Evolutionary conservation across 805 yeast genomes (phyloP), one percentile per base, ranked within the genome.

Genomic region (Tetrapisispora phaffii): DNA sequence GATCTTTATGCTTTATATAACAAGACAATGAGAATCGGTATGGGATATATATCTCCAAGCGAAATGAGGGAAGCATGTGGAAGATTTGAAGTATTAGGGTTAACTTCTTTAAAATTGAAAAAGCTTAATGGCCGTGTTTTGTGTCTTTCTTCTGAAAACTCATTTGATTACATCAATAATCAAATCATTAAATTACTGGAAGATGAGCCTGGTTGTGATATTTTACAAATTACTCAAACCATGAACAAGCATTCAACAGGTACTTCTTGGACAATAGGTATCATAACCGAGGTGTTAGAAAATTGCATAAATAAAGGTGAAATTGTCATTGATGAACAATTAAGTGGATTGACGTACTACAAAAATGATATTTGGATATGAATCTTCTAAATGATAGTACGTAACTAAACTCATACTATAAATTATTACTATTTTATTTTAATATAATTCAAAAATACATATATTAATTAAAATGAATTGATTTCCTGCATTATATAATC

Each of bases 1-100:
- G 90, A 83, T 53, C 56, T 83, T 17, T 84, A 72, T 60, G 77
- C 81, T 0, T 50, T 77, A 22, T 83, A 79, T 63, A 83, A 83
- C 52, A 69, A 82, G 48, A 72, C 82, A 0, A 70, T 85, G 51
- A 79, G 86, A 7, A 67, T 76, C 23, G 83, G 82, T 1, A 70
- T 77, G 8, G 82, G 81, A 40, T 69, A 87, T 34, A 73, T 89
- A 1, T 72, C 85, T 1, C 85, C 96, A 0, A 63, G 62, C 21
- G 94, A 86, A 51, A 66, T 90, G 42, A 70, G 64, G 42, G 75
- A 74, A 39, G 79, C 95, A 0, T 73, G 86, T 44, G 70, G 69
- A 23, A 58, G 70, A 13, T 78, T 87, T 55, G 79, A 74, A 7
- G 55, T 54, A 7, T 64, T 88, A 37, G 69, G 75, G 7, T 65